These are phyloP conservation scores for Odontarrhena argentea DNA, from an alignment of 345 rosid genomes.

Conservation along the genomic window DNA sequence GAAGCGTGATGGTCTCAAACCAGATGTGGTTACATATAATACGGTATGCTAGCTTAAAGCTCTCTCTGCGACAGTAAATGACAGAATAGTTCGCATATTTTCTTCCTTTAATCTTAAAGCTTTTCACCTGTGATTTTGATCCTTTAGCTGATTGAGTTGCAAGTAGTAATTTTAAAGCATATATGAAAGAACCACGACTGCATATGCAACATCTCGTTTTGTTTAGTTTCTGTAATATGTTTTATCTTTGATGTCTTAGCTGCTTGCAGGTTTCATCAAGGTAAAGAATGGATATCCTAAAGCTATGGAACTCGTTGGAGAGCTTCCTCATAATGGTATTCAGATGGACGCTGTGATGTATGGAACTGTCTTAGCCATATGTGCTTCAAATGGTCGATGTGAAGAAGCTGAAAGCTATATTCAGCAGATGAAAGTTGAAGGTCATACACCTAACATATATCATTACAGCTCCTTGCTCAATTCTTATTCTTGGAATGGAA, in stretches of 20 bases:
- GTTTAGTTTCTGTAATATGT: conserved; percentile 26
- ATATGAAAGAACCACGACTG: conserved; percentile 20
- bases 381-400: conserved; percentile 76
- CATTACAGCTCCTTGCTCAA: conserved; percentile 89
- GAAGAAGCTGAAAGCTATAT: conserved; percentile 77
- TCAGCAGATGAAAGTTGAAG: conserved; percentile 77
- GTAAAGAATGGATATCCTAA: conserved; percentile 62
- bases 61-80: conserved; percentile 2
- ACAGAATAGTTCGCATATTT: neutral
- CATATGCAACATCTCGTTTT: conserved; percentile 3
- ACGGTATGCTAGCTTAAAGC: conserved; percentile 52
- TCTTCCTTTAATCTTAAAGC: conserved; percentile 11
- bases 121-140: conserved; percentile 10
- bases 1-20: conserved; percentile 83
- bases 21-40: conserved; percentile 83
- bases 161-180: neutral
- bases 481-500: conserved; percentile 74
- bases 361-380: conserved; percentile 83
- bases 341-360: conserved; percentile 80
- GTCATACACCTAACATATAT: conserved; percentile 67
- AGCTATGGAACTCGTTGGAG: conserved; percentile 73
- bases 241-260: conserved; percentile 50
- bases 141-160: conserved; percentile 7
- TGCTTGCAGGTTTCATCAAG: conserved; percentile 89
- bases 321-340: conserved; percentile 57